Base-by-base conservation (phyloP, 768 basidiomycete species). In the Russula ochroleuca region DNA sequence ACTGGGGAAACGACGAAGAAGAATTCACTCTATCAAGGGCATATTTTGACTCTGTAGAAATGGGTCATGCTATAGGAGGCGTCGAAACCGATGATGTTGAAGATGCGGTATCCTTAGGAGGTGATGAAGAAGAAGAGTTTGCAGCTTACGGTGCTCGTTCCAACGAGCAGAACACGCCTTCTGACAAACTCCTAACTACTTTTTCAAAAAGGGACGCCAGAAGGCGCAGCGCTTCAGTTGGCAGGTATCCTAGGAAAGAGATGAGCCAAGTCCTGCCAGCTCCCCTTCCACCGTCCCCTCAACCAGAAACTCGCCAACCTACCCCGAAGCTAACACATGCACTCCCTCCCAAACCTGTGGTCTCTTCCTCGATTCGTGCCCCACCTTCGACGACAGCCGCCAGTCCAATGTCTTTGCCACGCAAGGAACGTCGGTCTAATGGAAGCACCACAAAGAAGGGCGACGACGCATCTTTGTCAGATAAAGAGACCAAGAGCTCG, bases 91-190 rank as follows among this genome's bases (percentile, higher is more conserved):
- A 81, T 64, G 80, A 80, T 67, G 78, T 77, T 57, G 84, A 84
- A 69, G 83, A 85, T 68, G 80, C 85, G 59, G 84, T 90, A 68
- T 90, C 88, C 53, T 79, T 90, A 33, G 88, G 88, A 57, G 83
- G 83, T 68, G 76, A 76, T 66, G 86, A 87, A 69, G 85, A 90
- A 58, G 86, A 80, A 64, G 82, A 82, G 51, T 81, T 81, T 70
- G 75, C 77, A 61, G 79, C 81, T 69, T 78, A 76, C 69, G 74
- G 79, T 67, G 69, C 77, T 56, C 67, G 49, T 50, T 33, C 48
- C 23, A 21, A 63, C 54, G 57, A 51, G 48, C 37, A 49, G 57
- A 50, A 43, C 23, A 15, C 28, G 2, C 13, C 37, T n/a, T 28
- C 61, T 57, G 61, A 59, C 48, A 64, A 38, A 56, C 4, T 21